Base-by-base conservation (phyloP, 805 yeast genomes). In the Pichia paraexigua region DNA sequence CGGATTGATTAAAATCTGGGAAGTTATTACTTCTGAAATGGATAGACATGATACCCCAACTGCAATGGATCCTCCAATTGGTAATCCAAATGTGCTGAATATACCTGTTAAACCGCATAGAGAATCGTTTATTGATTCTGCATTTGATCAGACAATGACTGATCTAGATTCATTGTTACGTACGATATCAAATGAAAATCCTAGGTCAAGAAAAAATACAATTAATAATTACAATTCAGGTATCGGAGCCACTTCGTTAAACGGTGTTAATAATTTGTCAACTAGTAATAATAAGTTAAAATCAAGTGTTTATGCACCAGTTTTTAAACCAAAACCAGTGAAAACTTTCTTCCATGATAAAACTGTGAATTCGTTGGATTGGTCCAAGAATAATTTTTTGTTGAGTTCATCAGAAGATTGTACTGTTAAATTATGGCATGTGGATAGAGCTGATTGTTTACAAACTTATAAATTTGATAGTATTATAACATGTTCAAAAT, bases 361-460 rank as follows among this genome's bases (percentile, higher is more conserved):
- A 45, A 85, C 88, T 53, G 75, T 92, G 17, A 65, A 88, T n/a
- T 79, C 86, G 12, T 62, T 91, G 35, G 87, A 87, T 60, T 91
- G 97, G 97, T 85, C 95, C 48, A 84, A 83, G 59, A 90, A 89
- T 67, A 84, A 84, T 63, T 91, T 91, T 58, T 63, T 92, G 30
- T 63, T 89, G 1, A 75, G 94, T 0, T 83, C 94, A 4, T 85
- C 95, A 1, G 85, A 87, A 84, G 98, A 91, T 67, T 77, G 79
- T 56, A 84, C 95, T 0, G 95, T 82, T 2, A 78, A 79, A 56
- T 69, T 91, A 45, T 91, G 97, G 97, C 95, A 91, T 64, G 77
- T 85, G 13, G 87, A 86, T 41, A 74, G 91, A 46, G 69, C 67
- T 2, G 74, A 71, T 17, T 80, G 88, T 48, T 69, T 91, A 18